Conservation (phyloP, 306 rosid species). For the Prosopis cineraria region DNA sequence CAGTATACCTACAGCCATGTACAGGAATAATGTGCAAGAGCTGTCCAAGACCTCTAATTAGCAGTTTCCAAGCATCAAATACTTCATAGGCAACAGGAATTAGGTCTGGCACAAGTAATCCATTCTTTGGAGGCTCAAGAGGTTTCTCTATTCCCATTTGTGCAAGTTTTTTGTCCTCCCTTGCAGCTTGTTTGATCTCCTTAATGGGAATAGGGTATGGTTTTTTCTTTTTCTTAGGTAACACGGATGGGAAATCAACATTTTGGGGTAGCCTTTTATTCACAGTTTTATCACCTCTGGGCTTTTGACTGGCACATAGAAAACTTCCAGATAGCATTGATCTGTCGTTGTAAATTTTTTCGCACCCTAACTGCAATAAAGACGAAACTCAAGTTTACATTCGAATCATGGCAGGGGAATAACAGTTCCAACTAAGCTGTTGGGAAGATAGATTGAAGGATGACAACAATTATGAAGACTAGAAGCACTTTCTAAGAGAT, state of each 20-base stretch:
- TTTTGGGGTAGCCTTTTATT: constrained; percentile 59
- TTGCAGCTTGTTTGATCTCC: constrained; percentile 67
- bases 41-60: constrained; percentile 79
- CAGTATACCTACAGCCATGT: constrained; percentile 81
- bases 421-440: constrained; percentile 24
- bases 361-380: constrained; percentile 55
- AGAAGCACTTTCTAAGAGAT: background rate
- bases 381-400: constrained; percentile 30
- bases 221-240: constrained; percentile 83
- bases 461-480: background rate
- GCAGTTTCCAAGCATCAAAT: constrained; percentile 81
- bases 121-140: constrained; percentile 85
- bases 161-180: constrained; percentile 69
- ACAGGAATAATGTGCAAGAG: constrained; percentile 80
- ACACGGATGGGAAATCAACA: constrained; percentile 70
- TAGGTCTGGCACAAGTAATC: constrained; percentile 73
- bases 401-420: background rate
- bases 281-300: constrained; percentile 39
- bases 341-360: constrained; percentile 40
- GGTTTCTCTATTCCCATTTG: constrained; percentile 83
- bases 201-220: constrained; percentile 85
- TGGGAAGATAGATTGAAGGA: constrained; percentile 27
- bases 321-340: constrained; percentile 36
- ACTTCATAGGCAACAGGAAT: constrained; percentile 87
- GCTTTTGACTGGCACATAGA: constrained; percentile 48